Base-by-base conservation (phyloP, 345 rosid species). In the Linum usitatissimum region DNA sequence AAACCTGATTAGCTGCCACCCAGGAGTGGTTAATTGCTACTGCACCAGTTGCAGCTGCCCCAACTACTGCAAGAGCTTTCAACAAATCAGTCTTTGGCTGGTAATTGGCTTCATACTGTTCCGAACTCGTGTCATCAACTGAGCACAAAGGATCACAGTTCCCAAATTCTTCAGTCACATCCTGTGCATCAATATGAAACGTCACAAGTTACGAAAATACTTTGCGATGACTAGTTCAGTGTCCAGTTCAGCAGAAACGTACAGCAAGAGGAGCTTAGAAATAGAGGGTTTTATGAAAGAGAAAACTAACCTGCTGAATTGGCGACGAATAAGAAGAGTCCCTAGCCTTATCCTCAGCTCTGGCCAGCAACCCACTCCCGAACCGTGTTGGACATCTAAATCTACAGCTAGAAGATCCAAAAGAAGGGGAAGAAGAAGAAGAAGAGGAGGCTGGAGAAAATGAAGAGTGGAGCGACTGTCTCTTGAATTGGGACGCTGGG, bases 1-100 rank as follows among this genome's bases (percentile, higher is more conserved):
- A 12, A 66, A 89, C 97, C 97, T 90, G 97, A 76, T 93, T 86
- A 69, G 87, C 90, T 62, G 97, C 97, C 65, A 93, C 96, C 96
- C 99, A 90, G 0, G 97, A 90, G 18, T 84, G 97, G 64, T 87
- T 90, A 66, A 93, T 86, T 20, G 97, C 99, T 64, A 69, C 70
- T 57, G 99, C 70, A 72, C 96, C 99, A 1, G 94, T 86, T 17
- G 75, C 82, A 71, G 92, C 90, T 28, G 87, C 88, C 19, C 85
- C 93, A 36, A 90, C 65, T 65, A 93, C 59, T 38, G 90, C 92
- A 73, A 90, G 62, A 62, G 97, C 93, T 79, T 87, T 93, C 60
- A 80, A 60, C 39, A 81, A 57, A 78, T 87, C 99, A 10, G 94
- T 87, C 86, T 87, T 90, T 23, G 97, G 87, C 76, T 87, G 87